Percentiles rank a stretch among this genome's conserved stretches.
Evolutionary conservation across 2,329 filamentous ascomycete genomes (phyloP).

Genomic region (Diaporthe humulicola): DNA sequence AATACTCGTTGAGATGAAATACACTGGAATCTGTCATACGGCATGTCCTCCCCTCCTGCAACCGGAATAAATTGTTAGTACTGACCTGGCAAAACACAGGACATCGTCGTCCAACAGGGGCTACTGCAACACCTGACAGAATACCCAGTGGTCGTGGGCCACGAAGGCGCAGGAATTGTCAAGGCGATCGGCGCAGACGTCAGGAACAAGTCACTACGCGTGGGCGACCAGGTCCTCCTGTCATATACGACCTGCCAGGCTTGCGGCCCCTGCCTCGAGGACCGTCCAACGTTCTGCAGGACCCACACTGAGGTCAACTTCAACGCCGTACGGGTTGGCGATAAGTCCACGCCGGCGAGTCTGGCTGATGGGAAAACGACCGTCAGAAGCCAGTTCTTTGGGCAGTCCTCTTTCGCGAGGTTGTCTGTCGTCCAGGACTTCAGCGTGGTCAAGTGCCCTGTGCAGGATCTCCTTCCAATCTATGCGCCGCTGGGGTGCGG

Average conservation of each 20-base stretch:
- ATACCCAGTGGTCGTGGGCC: slow-evolving; percentile 48
- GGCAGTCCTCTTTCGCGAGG: slow-evolving; percentile 48
- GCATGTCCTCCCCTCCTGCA: background rate
- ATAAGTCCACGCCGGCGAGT: slow-evolving; percentile 40
- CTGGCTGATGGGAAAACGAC: slow-evolving; percentile 36
- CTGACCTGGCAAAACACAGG: slow-evolving; percentile 38
- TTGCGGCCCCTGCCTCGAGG: slow-evolving; percentile 48
- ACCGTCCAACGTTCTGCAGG: slow-evolving; percentile 48
- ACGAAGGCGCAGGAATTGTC: slow-evolving; percentile 48
- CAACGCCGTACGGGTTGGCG: slow-evolving; percentile 36
- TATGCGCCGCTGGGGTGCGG: slow-evolving; percentile 58
- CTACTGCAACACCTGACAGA: slow-evolving; percentile 42
- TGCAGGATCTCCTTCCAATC: slow-evolving; percentile 46
- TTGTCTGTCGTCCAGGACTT: slow-evolving; percentile 44
- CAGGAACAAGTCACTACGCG: slow-evolving; percentile 44
- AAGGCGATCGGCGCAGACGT: slow-evolving; percentile 46
- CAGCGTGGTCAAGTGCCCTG: slow-evolving; percentile 45
- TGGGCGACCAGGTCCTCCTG: slow-evolving; percentile 53
- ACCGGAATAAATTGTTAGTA: background rate
- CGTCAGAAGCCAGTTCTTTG: slow-evolving; percentile 50
- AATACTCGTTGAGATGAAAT: slow-evolving; percentile 38
- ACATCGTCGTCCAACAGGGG: slow-evolving; percentile 47
- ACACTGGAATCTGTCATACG: slow-evolving; percentile 36
- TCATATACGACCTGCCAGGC: slow-evolving; percentile 50
- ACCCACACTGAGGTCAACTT: slow-evolving; percentile 45